These are phyloP conservation scores for Moelleriella libera DNA, from an alignment of 2,329 filamentous ascomycete genomes.

Conservation along the genomic window DNA sequence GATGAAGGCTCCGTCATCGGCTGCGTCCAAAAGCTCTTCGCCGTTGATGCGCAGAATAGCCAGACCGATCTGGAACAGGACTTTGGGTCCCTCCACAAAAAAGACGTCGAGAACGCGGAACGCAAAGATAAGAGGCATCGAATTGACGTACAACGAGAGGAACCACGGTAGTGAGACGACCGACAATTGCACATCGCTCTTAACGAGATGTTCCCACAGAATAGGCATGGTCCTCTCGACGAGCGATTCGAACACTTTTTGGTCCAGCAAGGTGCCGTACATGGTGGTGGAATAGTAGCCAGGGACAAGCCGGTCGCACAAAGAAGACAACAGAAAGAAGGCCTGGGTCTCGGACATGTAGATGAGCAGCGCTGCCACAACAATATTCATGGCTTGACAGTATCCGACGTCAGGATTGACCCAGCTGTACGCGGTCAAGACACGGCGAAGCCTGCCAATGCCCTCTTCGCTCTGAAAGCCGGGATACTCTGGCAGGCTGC, in stretches of 20 bases:
- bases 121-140: slow-evolving; percentile 95
- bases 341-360: slow-evolving; percentile 96
- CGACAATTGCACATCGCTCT: slow-evolving; percentile 91
- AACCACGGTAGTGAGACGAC: slow-evolving; percentile 98
- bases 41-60: slow-evolving; percentile 97
- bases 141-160: slow-evolving; percentile 95
- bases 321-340: slow-evolving; percentile 80
- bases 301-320: slow-evolving; percentile 85
- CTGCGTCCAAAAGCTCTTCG: slow-evolving; percentile 83
- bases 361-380: slow-evolving; percentile 92
- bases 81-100: slow-evolving; percentile 94
- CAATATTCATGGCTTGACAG: slow-evolving; percentile 99
- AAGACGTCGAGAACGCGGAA: slow-evolving; percentile 96
- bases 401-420: slow-evolving; percentile 91
- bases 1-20: slow-evolving; percentile 93
- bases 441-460: slow-evolving; percentile 75
- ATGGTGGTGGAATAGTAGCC: slow-evolving; percentile 98
- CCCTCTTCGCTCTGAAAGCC: slow-evolving; percentile 95
- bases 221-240: slow-evolving; percentile 99
- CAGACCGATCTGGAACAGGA: slow-evolving; percentile 89
- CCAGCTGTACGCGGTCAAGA: slow-evolving; percentile 96
- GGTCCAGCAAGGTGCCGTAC: slow-evolving; percentile 94
- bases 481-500: slow-evolving; percentile 91
- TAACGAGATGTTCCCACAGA: slow-evolving; percentile 94
- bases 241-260: slow-evolving; percentile 91